Base-by-base conservation (phyloP, 306 rosid genomes). In the Senna siamea region DNA sequence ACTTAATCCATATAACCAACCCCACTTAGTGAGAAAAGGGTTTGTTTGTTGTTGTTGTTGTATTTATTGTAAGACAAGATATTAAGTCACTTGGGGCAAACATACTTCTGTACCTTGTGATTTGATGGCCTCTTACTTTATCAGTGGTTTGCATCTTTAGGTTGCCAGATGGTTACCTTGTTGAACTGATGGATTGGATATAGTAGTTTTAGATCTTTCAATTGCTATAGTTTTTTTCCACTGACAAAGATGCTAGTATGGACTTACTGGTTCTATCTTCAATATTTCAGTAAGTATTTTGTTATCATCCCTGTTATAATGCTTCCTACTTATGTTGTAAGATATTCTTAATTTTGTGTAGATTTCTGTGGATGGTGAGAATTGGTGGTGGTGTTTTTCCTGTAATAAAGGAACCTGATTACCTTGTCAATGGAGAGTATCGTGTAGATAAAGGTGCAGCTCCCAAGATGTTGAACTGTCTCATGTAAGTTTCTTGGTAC, bases 311-410 rank as follows among this genome's bases (percentile, higher is more conserved):
- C 64, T 37, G 37, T 41, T 58, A 46, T 69, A 64, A 9, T 17
- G 11, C 73, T 65, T 70, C 6, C 40, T 4, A 23, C 12, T 7
- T 56, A 46, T 72, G 15, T 69, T 13, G 0, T 59, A 69, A 4
- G 40, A 58, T 63, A 70, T 59, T 28, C 38, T 15, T 73, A 32
- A 23, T 55, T 63, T 57, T 72, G 70, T 75, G 51, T 67, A 94
- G 99, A 73, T 94, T 94, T 86, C 86, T 92, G 77, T 94, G 97
- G 97, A 94, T 94, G 99, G 99, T 94, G 84, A 90, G 99, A 84
- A 94, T 92, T 76, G 97, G 99, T 30, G 96, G 99, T 5, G 99
- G 99, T 10, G 97, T 94, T 70, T 94, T 91, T 77, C 99, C 98
- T 57, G 90, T 94, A 56, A 94, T 94, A 72, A 94, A 91, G 87